phyloP scores from a whole-genome alignment of 805 yeast genomes.

The Suhomyces canberraensis region DNA sequence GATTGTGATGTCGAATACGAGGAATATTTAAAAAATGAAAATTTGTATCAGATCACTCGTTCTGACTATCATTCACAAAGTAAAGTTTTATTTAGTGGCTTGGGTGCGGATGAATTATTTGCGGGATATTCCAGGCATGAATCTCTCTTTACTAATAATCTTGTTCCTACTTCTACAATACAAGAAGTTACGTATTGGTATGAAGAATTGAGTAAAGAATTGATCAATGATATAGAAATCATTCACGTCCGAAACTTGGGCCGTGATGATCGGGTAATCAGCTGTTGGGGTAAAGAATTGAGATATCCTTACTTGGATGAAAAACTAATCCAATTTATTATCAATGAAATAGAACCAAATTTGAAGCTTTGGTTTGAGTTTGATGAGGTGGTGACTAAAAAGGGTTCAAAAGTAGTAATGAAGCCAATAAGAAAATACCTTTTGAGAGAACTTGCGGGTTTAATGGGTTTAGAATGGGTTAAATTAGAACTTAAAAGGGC shows the following conservation, averaged over 20 bases:
- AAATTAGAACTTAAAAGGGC: conserved; percentile 84
- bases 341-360: conserved; percentile 47
- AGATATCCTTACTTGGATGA: conserved; percentile 83
- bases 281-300: conserved; percentile 84
- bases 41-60: not conserved
- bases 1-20: conserved; percentile 13
- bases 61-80: conserved; percentile 48
- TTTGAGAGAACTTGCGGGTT: conserved; percentile 59
- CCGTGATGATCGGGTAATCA: conserved; percentile 86
- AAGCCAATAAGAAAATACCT: conserved; percentile 46
- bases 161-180: conserved; percentile 17
- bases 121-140: conserved; percentile 94
- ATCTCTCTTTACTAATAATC: conserved; percentile 36
- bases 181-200: conserved; percentile 21
- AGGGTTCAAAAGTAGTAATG: conserved; percentile 18
- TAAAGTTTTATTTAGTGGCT: conserved; percentile 79
- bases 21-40: conserved; percentile 12
- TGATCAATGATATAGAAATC: conserved; percentile 66
- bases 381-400: conserved; percentile 18
- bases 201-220: conserved; percentile 50
- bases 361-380: conserved; percentile 38
- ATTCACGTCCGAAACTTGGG: conserved; percentile 80
- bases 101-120: conserved; percentile 96
- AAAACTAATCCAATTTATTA: conserved; percentile 49
- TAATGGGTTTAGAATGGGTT: conserved; percentile 51